A percentile compares a stretch with the other conserved stretches of the same genome.
These are phyloP conservation scores for Ophiostoma triangulosporum DNA, from an alignment of 2,329 filamentous ascomycete species.

Conservation along the genomic window DNA sequence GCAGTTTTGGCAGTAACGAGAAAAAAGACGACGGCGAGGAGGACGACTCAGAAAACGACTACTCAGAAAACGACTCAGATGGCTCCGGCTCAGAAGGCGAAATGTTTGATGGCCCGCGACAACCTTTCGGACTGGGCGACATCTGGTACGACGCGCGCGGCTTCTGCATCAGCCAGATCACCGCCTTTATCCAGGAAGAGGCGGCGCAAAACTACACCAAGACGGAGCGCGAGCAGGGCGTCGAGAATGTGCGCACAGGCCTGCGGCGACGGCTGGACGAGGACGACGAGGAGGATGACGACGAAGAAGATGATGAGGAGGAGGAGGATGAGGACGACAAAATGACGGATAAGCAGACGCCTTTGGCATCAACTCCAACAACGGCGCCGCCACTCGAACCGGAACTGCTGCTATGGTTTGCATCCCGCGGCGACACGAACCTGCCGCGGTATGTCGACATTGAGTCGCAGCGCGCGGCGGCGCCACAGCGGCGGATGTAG, in stretches of 20 bases:
- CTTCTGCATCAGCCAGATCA: slow-evolving; percentile 21
- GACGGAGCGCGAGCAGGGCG: slow-evolving; percentile 52
- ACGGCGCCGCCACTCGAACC: slow-evolving; percentile 24
- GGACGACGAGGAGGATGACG: slow-evolving; percentile 41
- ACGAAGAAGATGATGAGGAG: slow-evolving; percentile 41
- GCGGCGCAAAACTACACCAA: slow-evolving; percentile 56
- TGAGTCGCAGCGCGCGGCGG: slow-evolving; percentile 14
- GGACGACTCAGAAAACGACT: slow-evolving; percentile 21
- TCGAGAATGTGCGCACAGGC: slow-evolving; percentile 60
- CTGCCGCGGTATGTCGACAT: slow-evolving; percentile 31
- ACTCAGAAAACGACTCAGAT: slow-evolving; percentile 26
- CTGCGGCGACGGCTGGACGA: slow-evolving; percentile 42
- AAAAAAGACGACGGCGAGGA: slow-evolving; percentile 14
- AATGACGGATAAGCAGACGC: slow-evolving; percentile 10
- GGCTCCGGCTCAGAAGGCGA: slow-evolving; percentile 23
- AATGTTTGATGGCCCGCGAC: slow-evolving; percentile 22
- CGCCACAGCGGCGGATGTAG: slow-evolving; percentile 7
- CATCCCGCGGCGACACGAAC: slow-evolving; percentile 29
- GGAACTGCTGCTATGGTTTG: slow-evolving; percentile 35
- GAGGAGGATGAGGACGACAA: slow-evolving; percentile 31
- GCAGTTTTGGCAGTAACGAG: too few relatives aligned
- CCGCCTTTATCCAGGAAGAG: slow-evolving; percentile 28
- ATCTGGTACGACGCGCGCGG: slow-evolving; percentile 25
- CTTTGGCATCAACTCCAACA: slow-evolving; percentile 13
- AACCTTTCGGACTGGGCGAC: slow-evolving; percentile 23